phyloP scores from a whole-genome alignment of 2,329 filamentous ascomycete species.

The Didymella keratinophila region DNA sequence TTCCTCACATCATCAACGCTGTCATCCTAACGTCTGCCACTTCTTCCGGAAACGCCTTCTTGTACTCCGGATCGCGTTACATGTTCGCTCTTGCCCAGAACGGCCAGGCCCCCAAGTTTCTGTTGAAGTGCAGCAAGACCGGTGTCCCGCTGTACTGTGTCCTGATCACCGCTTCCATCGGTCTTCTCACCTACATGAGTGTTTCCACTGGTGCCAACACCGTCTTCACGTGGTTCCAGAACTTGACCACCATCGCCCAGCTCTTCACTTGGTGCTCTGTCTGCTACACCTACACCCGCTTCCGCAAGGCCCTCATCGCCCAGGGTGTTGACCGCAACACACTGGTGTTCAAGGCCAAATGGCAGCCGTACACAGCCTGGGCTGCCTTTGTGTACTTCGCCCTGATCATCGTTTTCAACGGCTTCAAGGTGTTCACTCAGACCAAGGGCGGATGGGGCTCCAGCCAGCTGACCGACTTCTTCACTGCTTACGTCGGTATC shows the following conservation, averaged over 20 bases:
- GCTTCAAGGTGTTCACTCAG: constrained; percentile 65
- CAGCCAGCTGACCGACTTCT: constrained; percentile 54
- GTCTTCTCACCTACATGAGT: constrained; percentile 60
- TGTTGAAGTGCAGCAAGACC: constrained; percentile 57
- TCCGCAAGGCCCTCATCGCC: constrained; percentile 55
- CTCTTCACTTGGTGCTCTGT: constrained; percentile 64
- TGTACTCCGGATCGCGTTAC: constrained; percentile 63
- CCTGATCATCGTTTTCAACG: constrained; percentile 67
- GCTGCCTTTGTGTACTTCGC: constrained; percentile 66
- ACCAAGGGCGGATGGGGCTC: constrained; percentile 47
- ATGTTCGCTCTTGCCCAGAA: constrained; percentile 61
- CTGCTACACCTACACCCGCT: constrained; percentile 65
- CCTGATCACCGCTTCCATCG: constrained; percentile 50
- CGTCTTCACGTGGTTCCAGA: constrained; percentile 74
- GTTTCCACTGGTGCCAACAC: constrained; percentile 55
- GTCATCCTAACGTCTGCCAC: constrained; percentile 76
- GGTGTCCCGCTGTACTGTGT: constrained; percentile 55
- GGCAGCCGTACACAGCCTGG: constrained; percentile 65
- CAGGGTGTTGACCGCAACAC: constrained; percentile 64
- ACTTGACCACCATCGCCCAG: constrained; percentile 67
- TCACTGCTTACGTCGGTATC: constrained; percentile 60
- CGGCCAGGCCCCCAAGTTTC: constrained; percentile 61
- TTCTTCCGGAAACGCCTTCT: constrained; percentile 72
- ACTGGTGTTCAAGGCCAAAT: constrained; percentile 59
- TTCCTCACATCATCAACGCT: constrained; percentile 78